Evolutionary conservation across 345 rosid genomes (phyloP).

Genomic region (Rhodomyrtus tomentosa): DNA sequence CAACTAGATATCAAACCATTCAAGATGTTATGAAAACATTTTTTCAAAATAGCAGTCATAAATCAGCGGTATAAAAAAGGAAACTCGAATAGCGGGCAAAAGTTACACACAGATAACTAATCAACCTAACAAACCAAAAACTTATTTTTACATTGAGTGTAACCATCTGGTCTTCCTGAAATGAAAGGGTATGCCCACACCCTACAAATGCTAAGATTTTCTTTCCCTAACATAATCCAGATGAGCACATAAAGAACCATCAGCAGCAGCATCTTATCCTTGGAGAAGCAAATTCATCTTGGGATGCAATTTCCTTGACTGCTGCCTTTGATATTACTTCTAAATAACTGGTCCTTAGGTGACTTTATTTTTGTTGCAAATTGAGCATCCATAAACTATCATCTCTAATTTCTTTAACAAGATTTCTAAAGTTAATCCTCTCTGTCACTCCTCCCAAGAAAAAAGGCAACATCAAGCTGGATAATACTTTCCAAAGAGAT

Average conservation of each 20-base stretch:
- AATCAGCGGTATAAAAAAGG: not conserved
- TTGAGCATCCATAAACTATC: not conserved
- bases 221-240: not conserved
- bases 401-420: not conserved
- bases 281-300: not conserved
- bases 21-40: not conserved
- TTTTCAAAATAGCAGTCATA: not conserved
- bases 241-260: not conserved
- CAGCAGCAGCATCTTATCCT: not conserved
- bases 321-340: not conserved
- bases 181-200: not conserved
- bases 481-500: not conserved
- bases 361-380: not conserved
- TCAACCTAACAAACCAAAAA: not conserved
- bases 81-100: not conserved
- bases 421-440: not conserved
- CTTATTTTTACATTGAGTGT: not conserved
- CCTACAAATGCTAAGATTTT: not conserved
- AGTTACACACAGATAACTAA: not conserved
- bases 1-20: conserved; percentile 48
- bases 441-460: not conserved
- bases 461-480: not conserved
- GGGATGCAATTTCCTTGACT: not conserved
- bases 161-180: not conserved
- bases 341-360: not conserved